phyloP scores from a whole-genome alignment of 2,329 filamentous ascomycete species.

The Triangularia setosa region DNA sequence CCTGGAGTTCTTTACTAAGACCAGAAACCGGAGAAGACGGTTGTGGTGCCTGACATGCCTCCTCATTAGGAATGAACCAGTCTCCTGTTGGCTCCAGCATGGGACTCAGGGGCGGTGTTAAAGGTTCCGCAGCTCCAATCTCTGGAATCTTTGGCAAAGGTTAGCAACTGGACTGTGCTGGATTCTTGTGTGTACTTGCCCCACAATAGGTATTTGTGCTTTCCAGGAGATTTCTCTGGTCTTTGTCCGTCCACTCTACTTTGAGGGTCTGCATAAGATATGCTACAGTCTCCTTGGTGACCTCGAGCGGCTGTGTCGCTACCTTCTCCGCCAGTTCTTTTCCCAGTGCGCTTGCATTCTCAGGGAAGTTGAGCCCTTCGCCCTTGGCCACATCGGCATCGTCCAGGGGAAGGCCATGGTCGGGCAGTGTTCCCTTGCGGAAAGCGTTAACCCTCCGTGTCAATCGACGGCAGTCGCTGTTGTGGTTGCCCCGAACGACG shows the following conservation, averaged over 20 bases:
- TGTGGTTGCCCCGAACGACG: constrained; percentile 27
- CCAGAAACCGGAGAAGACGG: constrained; percentile 22
- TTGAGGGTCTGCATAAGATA: constrained; percentile 22
- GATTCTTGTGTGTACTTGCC: constrained; percentile 16
- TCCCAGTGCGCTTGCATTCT: not conserved
- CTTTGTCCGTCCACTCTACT: constrained; percentile 19
- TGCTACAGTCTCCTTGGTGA: constrained; percentile 20
- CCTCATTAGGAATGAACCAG: constrained; percentile 20
- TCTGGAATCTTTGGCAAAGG: not conserved
- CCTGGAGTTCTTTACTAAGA: constrained; percentile 24
- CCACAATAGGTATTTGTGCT: constrained; percentile 19
- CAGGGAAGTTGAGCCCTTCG: constrained; percentile 28
- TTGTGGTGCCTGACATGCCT: constrained; percentile 21
- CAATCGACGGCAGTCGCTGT: constrained; percentile 21
- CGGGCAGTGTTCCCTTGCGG: constrained; percentile 11
- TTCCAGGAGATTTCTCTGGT: constrained; percentile 15
- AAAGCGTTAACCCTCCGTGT: constrained; percentile 14
- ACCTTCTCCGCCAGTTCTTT: constrained; percentile 14
- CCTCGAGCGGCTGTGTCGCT: constrained; percentile 23
- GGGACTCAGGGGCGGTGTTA: constrained; percentile 29
- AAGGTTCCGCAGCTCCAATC: constrained; percentile 17
- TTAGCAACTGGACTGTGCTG: not conserved
- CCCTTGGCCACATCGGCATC: constrained; percentile 23
- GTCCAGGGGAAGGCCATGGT: constrained; percentile 27
- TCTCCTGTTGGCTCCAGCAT: constrained; percentile 1